Percentiles rank a stretch among this genome's conserved stretches.
These are phyloP conservation scores for Mycena rebaudengoi DNA, from an alignment of 768 basidiomycete species.

Conservation along the genomic window DNA sequence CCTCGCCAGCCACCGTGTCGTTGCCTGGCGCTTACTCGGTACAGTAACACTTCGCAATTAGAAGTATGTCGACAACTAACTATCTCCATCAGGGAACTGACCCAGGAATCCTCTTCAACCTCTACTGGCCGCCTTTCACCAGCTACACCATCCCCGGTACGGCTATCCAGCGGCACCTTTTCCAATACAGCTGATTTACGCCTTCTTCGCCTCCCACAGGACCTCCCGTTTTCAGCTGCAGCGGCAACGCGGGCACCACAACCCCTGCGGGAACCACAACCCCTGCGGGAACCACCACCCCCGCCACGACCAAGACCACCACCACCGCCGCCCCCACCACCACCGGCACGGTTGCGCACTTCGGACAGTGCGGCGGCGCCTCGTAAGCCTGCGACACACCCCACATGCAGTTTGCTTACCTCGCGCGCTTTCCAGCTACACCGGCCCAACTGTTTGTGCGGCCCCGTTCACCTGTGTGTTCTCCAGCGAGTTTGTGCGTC, in stretches of 20 bases:
- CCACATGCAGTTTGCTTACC: not conserved
- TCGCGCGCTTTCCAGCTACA: slow-evolving; percentile 8
- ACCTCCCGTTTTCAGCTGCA: slow-evolving; percentile 50
- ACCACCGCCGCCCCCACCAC: slow-evolving; percentile 26
- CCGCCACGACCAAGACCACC: slow-evolving; percentile 25
- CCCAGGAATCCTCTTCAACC: slow-evolving; percentile 56
- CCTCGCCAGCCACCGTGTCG: slow-evolving; percentile 52
- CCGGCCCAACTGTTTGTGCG: slow-evolving; percentile 22
- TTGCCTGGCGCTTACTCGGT: slow-evolving; percentile 59
- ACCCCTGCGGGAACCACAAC: slow-evolving; percentile 22
- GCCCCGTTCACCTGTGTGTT: slow-evolving; percentile 13
- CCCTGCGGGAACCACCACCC: slow-evolving; percentile 19
- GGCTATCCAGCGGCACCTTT: not conserved
- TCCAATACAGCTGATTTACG: no score
- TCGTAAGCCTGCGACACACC: no score
- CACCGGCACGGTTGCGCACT: slow-evolving; percentile 47
- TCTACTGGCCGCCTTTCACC: slow-evolving; percentile 46
- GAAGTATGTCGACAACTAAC: not conserved
- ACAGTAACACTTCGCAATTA: not conserved
- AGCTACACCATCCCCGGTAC: slow-evolving; percentile 53
- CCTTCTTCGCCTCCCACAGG: slow-evolving; percentile 37
- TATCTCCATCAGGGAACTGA: slow-evolving; percentile 46
- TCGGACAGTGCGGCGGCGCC: slow-evolving; percentile 30
- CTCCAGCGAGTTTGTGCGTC: slow-evolving; percentile 14
- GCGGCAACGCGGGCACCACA: slow-evolving; percentile 27